Percentiles rank a stretch among this genome's conserved stretches.
phyloP scores from a whole-genome alignment of 208 protist genomes.

The Crithidia fasciculata region DNA sequence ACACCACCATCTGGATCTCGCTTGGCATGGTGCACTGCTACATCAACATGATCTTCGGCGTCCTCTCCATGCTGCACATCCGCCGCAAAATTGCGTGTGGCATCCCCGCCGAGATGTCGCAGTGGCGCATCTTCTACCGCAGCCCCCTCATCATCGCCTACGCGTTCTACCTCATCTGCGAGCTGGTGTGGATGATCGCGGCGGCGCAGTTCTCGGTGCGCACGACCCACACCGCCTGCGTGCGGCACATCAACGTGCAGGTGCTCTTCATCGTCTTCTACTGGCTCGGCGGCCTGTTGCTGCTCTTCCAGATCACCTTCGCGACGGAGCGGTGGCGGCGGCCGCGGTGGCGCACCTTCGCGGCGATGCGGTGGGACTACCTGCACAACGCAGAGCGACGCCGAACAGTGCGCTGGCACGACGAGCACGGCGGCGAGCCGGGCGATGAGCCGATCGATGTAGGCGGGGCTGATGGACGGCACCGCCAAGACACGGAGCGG shows the following conservation, averaged over 20 bases:
- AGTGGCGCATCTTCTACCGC: constrained; percentile 45
- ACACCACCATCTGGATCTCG: constrained; percentile 28
- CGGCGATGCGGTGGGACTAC: constrained; percentile 34
- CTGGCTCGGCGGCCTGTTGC: constrained; percentile 32
- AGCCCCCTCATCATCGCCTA: constrained; percentile 49
- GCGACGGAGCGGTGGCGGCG: constrained; percentile 55
- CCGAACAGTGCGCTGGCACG: constrained; percentile 10
- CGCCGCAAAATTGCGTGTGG: constrained; percentile 52
- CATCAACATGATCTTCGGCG: constrained; percentile 70
- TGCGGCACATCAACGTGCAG: constrained; percentile 51
- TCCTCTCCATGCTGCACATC: constrained; percentile 52
- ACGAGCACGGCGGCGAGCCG: constrained; percentile 1
- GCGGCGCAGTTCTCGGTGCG: constrained; percentile 20
- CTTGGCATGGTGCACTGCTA: constrained; percentile 59
- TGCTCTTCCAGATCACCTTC: constrained; percentile 60
- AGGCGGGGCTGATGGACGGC: neutral
- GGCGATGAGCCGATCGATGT: constrained; percentile 18
- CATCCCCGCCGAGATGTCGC: constrained; percentile 40
- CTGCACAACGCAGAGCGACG: constrained; percentile 7
- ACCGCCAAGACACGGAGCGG: constrained; percentile 14
- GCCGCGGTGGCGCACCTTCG: constrained; percentile 61
- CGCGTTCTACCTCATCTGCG: constrained; percentile 54
- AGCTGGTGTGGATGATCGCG: constrained; percentile 64
- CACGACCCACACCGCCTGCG: constrained; percentile 29
- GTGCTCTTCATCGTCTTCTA: constrained; percentile 50